Percentiles rank a stretch among this genome's conserved stretches.
Conservation (phyloP, 1,284 basidiomycete species). For the Volvariella surrecta region DNA sequence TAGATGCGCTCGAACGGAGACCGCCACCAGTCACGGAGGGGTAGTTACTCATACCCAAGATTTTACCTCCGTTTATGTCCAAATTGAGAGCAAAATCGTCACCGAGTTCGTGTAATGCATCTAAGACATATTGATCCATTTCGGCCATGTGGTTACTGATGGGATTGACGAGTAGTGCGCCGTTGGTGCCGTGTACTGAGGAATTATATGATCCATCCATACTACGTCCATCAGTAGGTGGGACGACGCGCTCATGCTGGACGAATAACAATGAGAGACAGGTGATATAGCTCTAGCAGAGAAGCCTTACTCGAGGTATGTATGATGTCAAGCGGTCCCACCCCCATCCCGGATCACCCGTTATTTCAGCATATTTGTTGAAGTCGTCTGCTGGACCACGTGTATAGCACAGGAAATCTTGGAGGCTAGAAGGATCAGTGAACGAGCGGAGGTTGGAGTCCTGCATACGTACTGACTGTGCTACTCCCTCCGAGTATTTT, state of each 20-base stretch:
- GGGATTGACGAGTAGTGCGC: slow-evolving; percentile 17
- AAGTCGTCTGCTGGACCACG: slow-evolving; percentile 29
- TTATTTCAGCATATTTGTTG: slow-evolving; percentile 24
- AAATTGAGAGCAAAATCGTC: not conserved
- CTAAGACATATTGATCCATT: not conserved
- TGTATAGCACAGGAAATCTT: slow-evolving; percentile 28
- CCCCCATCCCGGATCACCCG: slow-evolving; percentile 28
- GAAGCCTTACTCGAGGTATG: slow-evolving; percentile 18
- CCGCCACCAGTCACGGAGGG: slow-evolving; percentile 13
- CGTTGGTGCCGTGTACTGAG: slow-evolving; percentile 17
- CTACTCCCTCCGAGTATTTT: slow-evolving; percentile 9
- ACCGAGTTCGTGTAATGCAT: not conserved
- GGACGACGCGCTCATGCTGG: slow-evolving; percentile 20
- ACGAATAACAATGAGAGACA: not conserved
- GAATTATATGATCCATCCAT: slow-evolving; percentile 18
- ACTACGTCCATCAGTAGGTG: slow-evolving; percentile 20
- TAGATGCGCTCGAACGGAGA: slow-evolving; percentile 19
- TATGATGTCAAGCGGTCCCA: slow-evolving; percentile 26
- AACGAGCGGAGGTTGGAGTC: not conserved
- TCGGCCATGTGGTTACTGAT: not conserved
- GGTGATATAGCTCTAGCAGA: not conserved
- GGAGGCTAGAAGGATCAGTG: slow-evolving; percentile 16
- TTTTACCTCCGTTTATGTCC: not conserved
- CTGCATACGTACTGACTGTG: slow-evolving; percentile 3
- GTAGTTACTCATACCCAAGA: slow-evolving; percentile 4